Conservation (phyloP, 805 yeast species). For the Debaryomyces prosopidis region DNA sequence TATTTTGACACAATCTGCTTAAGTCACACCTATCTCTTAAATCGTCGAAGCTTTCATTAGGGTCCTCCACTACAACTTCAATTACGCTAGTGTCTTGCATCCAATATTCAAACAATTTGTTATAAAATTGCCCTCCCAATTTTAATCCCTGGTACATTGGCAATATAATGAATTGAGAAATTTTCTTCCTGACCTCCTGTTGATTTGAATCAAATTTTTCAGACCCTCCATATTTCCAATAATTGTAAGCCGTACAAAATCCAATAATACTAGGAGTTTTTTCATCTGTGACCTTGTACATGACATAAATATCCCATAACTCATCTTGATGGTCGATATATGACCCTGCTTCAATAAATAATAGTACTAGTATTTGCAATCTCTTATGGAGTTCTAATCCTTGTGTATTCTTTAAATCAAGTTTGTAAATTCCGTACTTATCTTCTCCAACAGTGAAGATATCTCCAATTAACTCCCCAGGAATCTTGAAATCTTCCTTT, state of each 20-base stretch:
- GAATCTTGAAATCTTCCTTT: constrained; percentile 39
- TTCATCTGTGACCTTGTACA: constrained; percentile 32
- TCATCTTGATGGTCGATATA: constrained; percentile 76
- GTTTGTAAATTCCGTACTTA: constrained; percentile 52
- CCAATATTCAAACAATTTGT: constrained; percentile 57
- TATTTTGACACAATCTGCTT: constrained; percentile 17
- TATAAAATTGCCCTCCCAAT: constrained; percentile 71
- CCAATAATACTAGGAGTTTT: constrained; percentile 59
- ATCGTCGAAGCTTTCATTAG: constrained; percentile 89
- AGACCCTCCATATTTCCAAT: constrained; percentile 70
- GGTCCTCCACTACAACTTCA: constrained; percentile 91
- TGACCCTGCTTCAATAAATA: constrained; percentile 93
- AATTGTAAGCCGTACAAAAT: constrained; percentile 79
- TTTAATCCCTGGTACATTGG: constrained; percentile 80
- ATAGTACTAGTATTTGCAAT: constrained; percentile 74
- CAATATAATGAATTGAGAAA: constrained; percentile 81
- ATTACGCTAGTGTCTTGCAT: constrained; percentile 47
- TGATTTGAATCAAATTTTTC: constrained; percentile 48
- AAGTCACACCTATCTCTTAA: constrained; percentile 83
- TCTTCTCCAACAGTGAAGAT: constrained; percentile 36
- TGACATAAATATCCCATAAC: constrained; percentile 75
- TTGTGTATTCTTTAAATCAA: constrained; percentile 38
- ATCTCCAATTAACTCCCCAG: constrained; percentile 36
- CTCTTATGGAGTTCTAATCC: constrained; percentile 62
- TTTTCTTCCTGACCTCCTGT: constrained; percentile 58